Conservation (phyloP, 2,329 filamentous ascomycete species). For the Falciphora oryzae region DNA sequence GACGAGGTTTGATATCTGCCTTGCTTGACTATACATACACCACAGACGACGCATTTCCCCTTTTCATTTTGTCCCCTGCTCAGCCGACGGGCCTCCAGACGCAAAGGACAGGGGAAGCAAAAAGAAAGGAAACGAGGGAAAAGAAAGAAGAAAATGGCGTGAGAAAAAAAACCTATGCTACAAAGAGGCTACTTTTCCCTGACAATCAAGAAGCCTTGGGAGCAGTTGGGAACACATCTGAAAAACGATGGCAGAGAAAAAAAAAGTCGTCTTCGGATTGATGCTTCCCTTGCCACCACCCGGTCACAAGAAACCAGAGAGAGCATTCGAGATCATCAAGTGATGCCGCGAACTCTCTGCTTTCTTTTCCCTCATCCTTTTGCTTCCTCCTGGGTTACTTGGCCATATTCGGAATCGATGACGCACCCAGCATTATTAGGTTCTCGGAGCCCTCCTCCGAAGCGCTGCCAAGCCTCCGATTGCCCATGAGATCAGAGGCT, state of each 20-base stretch:
- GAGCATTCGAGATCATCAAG: not conserved
- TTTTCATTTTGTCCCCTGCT: not conserved
- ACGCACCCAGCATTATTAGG: not conserved
- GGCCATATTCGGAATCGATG: not conserved
- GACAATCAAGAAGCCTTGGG: not conserved
- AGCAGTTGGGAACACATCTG: not conserved
- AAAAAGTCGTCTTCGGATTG: not conserved
- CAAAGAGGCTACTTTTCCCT: not conserved
- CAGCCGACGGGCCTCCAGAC: not conserved
- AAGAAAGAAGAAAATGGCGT: conserved; percentile 2
- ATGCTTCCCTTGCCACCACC: not conserved
- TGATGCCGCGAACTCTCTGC: not conserved
- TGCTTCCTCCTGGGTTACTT: too few relatives aligned
- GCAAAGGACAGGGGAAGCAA: not conserved
- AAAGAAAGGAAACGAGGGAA: not conserved
- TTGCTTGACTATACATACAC: not conserved
- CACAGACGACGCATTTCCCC: not conserved
- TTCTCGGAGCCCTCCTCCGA: not conserved
- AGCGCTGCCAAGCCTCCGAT: not conserved
- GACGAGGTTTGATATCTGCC: not conserved
- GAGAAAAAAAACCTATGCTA: conserved; percentile 2
- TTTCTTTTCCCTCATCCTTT: not conserved
- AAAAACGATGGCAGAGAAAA: not conserved
- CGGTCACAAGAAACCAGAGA: not conserved
- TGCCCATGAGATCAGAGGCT: not conserved